Conservation (phyloP, 192 early-diverging fungal genomes). For the Irineochytrium annulatum region DNA sequence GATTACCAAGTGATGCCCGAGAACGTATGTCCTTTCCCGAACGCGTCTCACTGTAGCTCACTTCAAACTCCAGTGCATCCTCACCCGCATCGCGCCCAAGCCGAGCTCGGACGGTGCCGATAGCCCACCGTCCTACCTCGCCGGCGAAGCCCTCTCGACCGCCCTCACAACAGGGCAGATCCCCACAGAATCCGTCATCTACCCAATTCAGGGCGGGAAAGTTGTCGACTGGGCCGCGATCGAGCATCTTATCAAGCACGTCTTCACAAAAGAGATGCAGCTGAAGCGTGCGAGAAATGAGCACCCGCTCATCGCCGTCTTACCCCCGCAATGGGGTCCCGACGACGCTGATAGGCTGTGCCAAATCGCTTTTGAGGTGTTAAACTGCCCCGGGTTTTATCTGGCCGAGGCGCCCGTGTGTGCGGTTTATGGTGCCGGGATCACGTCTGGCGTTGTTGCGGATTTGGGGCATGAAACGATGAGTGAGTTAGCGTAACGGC, state of each 20-base stretch:
- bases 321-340: constrained; percentile 82
- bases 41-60: constrained; percentile 9
- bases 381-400: constrained; percentile 80
- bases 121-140: background rate
- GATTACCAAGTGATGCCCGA: constrained; percentile 72
- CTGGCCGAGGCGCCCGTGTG: constrained; percentile 81
- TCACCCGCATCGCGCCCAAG: background rate
- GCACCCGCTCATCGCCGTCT: constrained; percentile 68
- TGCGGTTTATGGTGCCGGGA: constrained; percentile 73
- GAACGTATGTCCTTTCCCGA: constrained; percentile 41
- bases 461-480: constrained; percentile 88
- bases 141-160: background rate
- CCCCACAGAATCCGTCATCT: background rate
- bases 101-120: background rate
- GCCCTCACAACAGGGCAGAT: background rate
- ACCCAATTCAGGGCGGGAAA: constrained; percentile 55
- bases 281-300: constrained; percentile 75
- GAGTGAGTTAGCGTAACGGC: constrained; percentile 36
- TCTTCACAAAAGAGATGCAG: constrained; percentile 72
- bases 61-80: background rate
- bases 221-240: constrained; percentile 63
- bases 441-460: constrained; percentile 76
- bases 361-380: constrained; percentile 88
- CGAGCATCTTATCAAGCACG: constrained; percentile 54
- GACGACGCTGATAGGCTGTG: constrained; percentile 71